These are phyloP conservation scores for Domatiomyces globalis DNA, from an alignment of 2,329 filamentous ascomycete species.

Conservation along the genomic window DNA sequence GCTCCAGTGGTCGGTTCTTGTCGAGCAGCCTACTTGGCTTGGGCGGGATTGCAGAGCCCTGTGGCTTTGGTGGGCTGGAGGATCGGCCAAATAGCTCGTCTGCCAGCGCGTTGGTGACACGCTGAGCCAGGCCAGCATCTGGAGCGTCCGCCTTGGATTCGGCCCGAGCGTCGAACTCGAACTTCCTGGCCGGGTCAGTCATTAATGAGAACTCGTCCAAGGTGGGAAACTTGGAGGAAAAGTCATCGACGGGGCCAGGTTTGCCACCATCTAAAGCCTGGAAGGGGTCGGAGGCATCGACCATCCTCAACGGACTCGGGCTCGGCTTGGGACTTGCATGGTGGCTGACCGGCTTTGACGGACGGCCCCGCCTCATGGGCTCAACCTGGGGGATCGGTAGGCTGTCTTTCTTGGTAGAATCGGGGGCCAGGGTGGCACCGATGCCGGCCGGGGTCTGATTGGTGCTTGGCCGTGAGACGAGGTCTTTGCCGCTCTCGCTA, in stretches of 20 bases:
- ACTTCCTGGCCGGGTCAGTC: constrained; percentile 69
- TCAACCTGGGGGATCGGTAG: constrained; percentile 64
- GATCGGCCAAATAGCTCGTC: constrained; percentile 64
- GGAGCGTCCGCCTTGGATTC: constrained; percentile 32
- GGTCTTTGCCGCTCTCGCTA: constrained; percentile 48
- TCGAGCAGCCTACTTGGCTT: constrained; percentile 14
- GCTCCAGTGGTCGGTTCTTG: constrained; percentile 12
- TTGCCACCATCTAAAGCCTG: constrained; percentile 66
- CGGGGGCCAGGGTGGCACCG: constrained; percentile 69
- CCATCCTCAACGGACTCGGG: constrained; percentile 55
- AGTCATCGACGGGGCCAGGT: constrained; percentile 50
- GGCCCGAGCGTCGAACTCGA: constrained; percentile 58
- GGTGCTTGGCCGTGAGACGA: constrained; percentile 45
- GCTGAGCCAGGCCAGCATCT: constrained; percentile 45
- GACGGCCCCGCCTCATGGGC: constrained; percentile 81
- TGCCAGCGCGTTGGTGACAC: constrained; percentile 60
- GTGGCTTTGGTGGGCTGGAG: constrained; percentile 21
- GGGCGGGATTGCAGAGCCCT: constrained; percentile 16
- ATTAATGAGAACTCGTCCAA: constrained; percentile 85
- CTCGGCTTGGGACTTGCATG: constrained; percentile 41
- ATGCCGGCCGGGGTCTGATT: constrained; percentile 48
- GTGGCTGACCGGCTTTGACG: constrained; percentile 39
- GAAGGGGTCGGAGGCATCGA: constrained; percentile 59
- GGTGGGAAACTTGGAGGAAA: constrained; percentile 74
- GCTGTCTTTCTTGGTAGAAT: constrained; percentile 34